These are phyloP conservation scores for Hypoxylon cercidicola DNA, from an alignment of 495 filamentous ascomycete species.

Conservation along the genomic window DNA sequence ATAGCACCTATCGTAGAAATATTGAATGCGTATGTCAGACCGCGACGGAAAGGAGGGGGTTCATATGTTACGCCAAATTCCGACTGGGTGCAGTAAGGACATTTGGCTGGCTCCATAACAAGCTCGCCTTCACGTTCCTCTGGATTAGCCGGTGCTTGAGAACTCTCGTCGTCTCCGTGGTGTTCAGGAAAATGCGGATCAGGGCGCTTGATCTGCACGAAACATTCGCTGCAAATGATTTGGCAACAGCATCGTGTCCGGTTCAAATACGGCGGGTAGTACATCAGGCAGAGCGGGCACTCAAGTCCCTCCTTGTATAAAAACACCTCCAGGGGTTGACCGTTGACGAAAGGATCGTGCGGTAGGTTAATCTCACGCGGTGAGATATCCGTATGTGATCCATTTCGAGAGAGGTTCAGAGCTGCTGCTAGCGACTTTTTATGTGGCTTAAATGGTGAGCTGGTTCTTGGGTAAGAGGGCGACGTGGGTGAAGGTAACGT, in stretches of 20 bases:
- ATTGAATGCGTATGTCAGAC: slow-evolving; percentile 73
- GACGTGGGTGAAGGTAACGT: slow-evolving; percentile 68
- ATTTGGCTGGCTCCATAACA: slow-evolving; percentile 90
- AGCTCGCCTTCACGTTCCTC: slow-evolving; percentile 71
- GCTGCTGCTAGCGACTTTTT: slow-evolving; percentile 87
- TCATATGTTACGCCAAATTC: slow-evolving; percentile 96
- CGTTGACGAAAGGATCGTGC: slow-evolving; percentile 88
- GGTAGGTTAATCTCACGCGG: slow-evolving; percentile 84
- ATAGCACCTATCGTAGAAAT: slow-evolving; percentile 49
- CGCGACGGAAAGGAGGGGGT: slow-evolving; percentile 86
- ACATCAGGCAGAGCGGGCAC: slow-evolving; percentile 96
- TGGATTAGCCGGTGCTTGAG: slow-evolving; percentile 53
- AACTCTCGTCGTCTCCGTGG: slow-evolving; percentile 66
- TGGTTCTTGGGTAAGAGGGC: slow-evolving; percentile 41
- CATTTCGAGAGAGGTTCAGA: slow-evolving; percentile 75
- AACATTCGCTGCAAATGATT: slow-evolving; percentile 97
- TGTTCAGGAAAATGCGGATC: slow-evolving; percentile 97
- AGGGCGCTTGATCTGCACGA: slow-evolving; percentile 97
- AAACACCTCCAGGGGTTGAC: slow-evolving; percentile 88
- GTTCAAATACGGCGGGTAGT: slow-evolving; percentile 96
- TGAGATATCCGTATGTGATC: slow-evolving; percentile 70
- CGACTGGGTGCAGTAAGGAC: slow-evolving; percentile 93
- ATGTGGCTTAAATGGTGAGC: slow-evolving; percentile 67
- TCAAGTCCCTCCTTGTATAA: slow-evolving; percentile 90
- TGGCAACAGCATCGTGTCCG: slow-evolving; percentile 96